Base-by-base conservation (phyloP, 352 stramenopile genomes). In the Phytophthora constricta region DNA sequence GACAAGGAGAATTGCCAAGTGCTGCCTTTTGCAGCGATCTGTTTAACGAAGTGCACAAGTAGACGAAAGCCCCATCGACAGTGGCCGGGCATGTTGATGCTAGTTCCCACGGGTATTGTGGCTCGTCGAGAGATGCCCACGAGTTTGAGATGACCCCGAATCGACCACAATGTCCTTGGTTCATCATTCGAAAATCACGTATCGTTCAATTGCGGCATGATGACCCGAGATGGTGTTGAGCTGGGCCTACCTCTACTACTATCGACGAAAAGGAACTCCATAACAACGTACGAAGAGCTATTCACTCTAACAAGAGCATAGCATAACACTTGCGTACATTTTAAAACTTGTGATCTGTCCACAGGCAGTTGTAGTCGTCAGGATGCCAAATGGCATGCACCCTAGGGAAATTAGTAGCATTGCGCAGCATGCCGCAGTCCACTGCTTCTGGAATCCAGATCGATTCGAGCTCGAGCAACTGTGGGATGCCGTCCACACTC, bases 331-430 rank as follows among this genome's bases (percentile, higher is more conserved):
- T 28, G n/a, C 47, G 27, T 63, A 19, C 47, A 45, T 49, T 49
- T 26, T 26, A 80, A 69, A 80, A 80, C 20, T 72, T 72, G 65
- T 89, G 80, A 60, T 79, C 73, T 46, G 70, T 89, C 79, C 77
- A 87, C 5, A 90, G 72, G 37, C 79, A 90, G 56, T 86, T 90
- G 76, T 84, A 87, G 47, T 79, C 74, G 33, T 90, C 74, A 16
- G 79, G 69, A 41, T 90, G 82, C 82, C 82, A 90, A 57, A 90
- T 81, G 17, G 73, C 56, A 19, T 72, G 70, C 16, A 90, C 70
- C 23, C 61, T 50, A 17, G 77, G 79, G 65, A 87, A 89, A 42
- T 68, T 71, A 26, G 23, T 64, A n/a, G 65, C 14, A 45, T 78
- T 64, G 41, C 84, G 82, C 33, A 90, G 72, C 19, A 63, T 43